Base-by-base conservation (phyloP, 352 stramenopile genomes). In the Elongisporangium undulatum region DNA sequence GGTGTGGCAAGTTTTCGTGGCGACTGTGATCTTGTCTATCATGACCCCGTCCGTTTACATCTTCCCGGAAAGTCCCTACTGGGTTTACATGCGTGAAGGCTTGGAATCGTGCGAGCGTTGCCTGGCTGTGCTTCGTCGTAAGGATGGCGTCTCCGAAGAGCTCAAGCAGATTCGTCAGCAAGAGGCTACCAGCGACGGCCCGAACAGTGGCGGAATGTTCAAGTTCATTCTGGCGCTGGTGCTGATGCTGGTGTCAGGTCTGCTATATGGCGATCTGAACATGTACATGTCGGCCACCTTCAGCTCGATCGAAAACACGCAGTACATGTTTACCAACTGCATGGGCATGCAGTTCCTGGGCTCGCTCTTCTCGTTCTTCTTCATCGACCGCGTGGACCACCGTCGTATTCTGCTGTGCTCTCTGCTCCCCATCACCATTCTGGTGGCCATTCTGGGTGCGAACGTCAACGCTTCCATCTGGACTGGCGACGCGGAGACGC, bases 1-100 rank as follows among this genome's bases (percentile, higher is more conserved):
- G 85, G 77, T 92, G 34, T 94, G 85, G 85, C 81, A 94, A 66
- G 82, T 89, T 50, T 94, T 94, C 59, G 83, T 89, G 54, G 78
- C 79, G 56, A 86, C 79, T 2, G 74, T 92, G 10, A 75, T 94
- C 54, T 62, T 94, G 19, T 89, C 82, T 23, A 80, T 90, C 54
- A 81, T 94, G 67, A 94, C 85, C 4, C 82, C 85, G 3, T 77
- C 78, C 0, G 80, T 94, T 8, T 90, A 94, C 68, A 88, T 94
- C 45, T 94, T 92, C 72, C 85, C 85, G 8, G 85, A 94, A 58
- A 90, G 79, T 50, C 85, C 85, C n/a, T 87, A 90, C 65, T 94
- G 85, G 85, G 79, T 94, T 13, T 87, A 90, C 70, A 78, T 83
- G 59, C 82, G 82, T 19, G 77, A 92, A 64, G 85, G 85, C 4